Conservation (phyloP, 495 filamentous ascomycete genomes). For the Oidiodendron maius region DNA sequence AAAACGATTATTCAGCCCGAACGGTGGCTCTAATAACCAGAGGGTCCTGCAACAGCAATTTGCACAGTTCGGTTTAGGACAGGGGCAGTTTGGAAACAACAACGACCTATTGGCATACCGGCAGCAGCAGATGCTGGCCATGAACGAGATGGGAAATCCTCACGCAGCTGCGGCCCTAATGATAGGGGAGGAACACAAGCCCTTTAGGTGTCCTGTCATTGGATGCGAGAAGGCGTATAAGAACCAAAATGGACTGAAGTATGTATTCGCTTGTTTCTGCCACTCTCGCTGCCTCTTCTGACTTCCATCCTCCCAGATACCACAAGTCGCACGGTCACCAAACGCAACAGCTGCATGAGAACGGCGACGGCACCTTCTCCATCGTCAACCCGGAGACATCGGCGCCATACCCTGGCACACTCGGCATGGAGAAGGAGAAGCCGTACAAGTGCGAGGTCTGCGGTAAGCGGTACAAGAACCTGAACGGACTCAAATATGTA, state of each 20-base stretch:
- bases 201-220: constrained; percentile 95
- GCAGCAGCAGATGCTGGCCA: constrained; percentile 67
- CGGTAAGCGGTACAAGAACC: constrained; percentile 98
- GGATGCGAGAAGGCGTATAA: constrained; percentile 99
- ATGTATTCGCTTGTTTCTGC: constrained; percentile 27
- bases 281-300: constrained; percentile 25
- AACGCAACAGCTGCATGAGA: constrained; percentile 91
- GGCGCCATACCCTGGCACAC: constrained; percentile 85
- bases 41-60: constrained; percentile 54
- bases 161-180: constrained; percentile 32
- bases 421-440: constrained; percentile 99
- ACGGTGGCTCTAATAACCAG: constrained; percentile 63
- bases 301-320: constrained; percentile 49
- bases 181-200: constrained; percentile 76
- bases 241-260: constrained; percentile 98
- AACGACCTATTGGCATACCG: constrained; percentile 64
- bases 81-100: constrained; percentile 69
- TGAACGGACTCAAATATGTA: constrained; percentile 91
- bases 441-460: constrained; percentile 95
- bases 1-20: constrained; percentile 84
- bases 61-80: constrained; percentile 55
- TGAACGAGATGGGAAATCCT: constrained; percentile 24
- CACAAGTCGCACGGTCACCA: constrained; percentile 87
- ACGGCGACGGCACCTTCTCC: constrained; percentile 92
- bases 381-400: constrained; percentile 97